Evolutionary conservation across 305 asterid species (phyloP).

Genomic region (Rubia balearica): DNA sequence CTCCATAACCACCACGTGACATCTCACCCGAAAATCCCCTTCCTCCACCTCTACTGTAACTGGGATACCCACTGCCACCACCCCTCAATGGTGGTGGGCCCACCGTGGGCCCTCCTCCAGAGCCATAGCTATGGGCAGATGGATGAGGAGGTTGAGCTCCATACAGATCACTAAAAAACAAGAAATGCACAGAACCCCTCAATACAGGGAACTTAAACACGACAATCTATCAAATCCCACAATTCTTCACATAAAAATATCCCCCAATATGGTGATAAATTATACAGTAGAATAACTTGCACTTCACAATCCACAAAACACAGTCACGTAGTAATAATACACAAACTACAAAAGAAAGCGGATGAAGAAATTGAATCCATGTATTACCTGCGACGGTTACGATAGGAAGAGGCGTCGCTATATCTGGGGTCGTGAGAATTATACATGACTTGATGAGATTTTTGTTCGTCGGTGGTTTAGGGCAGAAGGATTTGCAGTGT

Average conservation of each 20-base stretch:
- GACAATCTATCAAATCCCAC: neutral
- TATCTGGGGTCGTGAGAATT: conserved; percentile 58
- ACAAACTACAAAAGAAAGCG: neutral
- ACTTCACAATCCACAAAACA: neutral
- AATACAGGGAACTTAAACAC: neutral
- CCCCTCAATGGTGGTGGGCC: conserved; percentile 35
- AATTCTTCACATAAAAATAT: neutral
- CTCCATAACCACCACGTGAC: conserved; percentile 12
- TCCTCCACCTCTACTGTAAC: conserved; percentile 26
- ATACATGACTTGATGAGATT: conserved; percentile 30
- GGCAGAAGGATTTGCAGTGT: conserved; percentile 30
- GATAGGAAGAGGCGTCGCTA: conserved; percentile 81
- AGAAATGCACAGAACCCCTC: conserved; percentile 8
- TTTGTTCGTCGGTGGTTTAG: conserved; percentile 1
- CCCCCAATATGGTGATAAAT: neutral
- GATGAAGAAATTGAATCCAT: neutral
- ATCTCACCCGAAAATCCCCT: conserved; percentile 14
- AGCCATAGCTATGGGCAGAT: conserved; percentile 40
- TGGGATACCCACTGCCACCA: conserved; percentile 32
- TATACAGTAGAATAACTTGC: neutral
- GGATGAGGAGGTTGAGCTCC: conserved; percentile 43
- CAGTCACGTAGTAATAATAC: conserved; percentile 42
- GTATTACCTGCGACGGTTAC: conserved; percentile 87
- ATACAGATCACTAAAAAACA: conserved; percentile 51
- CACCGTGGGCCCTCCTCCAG: conserved; percentile 46